These are phyloP conservation scores for Teratosphaeria nubilosa DNA, from an alignment of 2,329 filamentous ascomycete genomes.

Conservation along the genomic window DNA sequence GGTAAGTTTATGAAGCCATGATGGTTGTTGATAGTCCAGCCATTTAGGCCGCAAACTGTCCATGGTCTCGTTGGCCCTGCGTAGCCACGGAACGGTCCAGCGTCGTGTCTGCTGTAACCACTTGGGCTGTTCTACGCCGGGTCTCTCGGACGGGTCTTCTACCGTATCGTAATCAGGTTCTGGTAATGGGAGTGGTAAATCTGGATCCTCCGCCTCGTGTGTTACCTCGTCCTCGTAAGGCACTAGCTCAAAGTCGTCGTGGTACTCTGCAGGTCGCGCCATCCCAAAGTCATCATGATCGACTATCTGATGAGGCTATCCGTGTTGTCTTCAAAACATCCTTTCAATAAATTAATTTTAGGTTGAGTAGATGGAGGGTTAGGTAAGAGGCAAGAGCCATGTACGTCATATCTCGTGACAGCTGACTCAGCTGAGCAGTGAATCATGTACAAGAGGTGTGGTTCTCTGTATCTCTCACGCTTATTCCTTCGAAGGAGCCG, in stretches of 20 bases:
- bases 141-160: background rate
- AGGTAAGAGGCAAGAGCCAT: background rate
- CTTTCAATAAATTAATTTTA: no score
- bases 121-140: background rate
- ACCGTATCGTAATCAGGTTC: background rate
- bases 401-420: background rate
- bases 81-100: background rate
- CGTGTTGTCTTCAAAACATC: background rate
- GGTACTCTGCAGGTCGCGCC: background rate
- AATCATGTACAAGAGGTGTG: background rate
- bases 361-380: background rate
- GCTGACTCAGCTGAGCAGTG: background rate
- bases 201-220: background rate
- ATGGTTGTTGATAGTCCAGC: background rate
- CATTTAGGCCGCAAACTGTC: background rate
- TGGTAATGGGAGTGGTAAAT: background rate
- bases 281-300: background rate
- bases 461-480: background rate
- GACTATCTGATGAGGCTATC: background rate
- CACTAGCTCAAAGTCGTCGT: background rate
- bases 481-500: background rate
- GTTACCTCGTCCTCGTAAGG: background rate
- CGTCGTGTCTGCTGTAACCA: background rate
- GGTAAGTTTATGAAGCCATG: background rate
- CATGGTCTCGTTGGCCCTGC: background rate